Base-by-base conservation (phyloP, 2,329 filamentous ascomycete genomes). In the Trichoderma atroviride region DNA sequence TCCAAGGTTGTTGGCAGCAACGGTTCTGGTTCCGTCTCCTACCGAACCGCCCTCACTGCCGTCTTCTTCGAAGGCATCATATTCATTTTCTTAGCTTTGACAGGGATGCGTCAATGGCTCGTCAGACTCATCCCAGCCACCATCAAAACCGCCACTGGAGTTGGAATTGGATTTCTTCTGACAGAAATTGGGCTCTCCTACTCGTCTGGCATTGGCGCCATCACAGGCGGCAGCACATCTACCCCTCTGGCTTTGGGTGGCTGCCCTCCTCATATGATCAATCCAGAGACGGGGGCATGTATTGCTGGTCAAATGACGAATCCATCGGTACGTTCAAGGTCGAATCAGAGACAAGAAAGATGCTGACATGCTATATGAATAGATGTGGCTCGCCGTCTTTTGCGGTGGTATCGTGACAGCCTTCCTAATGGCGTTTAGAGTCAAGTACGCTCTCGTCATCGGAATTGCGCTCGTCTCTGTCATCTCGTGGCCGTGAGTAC, bases 331-430 rank as follows among this genome's bases (percentile, higher is more conserved):
- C 74, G 80, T 75, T 29, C 27, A 24, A 27, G n/a, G 14, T 60
- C 2, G 4, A 14, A 22, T 19, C 2, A 11, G 22, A 19, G 3
- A 9, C 5, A 7, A 16, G 22, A 1, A 4, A 29, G n/a, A n/a
- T 37, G 29, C 71, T 74, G 27, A 75, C 47, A 1, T 16, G 22
- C 19, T n/a, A 7, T n/a, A 35, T 10, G 29, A 33, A 9, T 70
- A 89, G 88, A 83, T 96, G 85, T 97, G 94, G 94, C 87, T 96
- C 66, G 94, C 92, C 13, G 91, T 97, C 72, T 90, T 93, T 76
- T 88, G 90, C 66, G 92, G 94, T 16, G 92, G 93, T 40, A 84
- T 97, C 57, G 79, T 96, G 47, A 95, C 93, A 0, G 89, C 91
- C 5, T 87, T 95, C 73, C 87, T 97, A 79, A 93, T 93, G 91